phyloP scores from a whole-genome alignment of 345 rosid genomes.

The Eucalyptus regnans region DNA sequence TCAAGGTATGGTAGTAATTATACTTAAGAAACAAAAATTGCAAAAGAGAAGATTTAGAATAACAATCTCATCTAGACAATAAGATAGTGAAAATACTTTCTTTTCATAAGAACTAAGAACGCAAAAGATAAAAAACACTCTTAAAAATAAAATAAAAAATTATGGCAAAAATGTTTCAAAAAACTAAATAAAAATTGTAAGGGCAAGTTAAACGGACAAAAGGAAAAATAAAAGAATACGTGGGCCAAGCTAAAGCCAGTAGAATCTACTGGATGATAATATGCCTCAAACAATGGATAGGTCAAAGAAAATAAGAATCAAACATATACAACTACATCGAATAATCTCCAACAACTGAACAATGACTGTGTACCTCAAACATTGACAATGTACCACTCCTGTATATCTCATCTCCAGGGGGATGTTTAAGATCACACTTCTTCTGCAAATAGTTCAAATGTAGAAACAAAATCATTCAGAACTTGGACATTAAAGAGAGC shows the following conservation, averaged over 20 bases:
- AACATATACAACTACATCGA: not conserved
- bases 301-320: not conserved
- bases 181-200: not conserved
- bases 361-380: slow-evolving; percentile 67
- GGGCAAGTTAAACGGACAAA: not conserved
- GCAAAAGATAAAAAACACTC: not conserved
- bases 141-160: not conserved
- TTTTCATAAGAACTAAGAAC: not conserved
- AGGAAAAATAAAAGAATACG: not conserved
- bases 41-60: not conserved
- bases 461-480: not conserved
- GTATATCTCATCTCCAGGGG: slow-evolving; percentile 99
- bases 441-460: slow-evolving; percentile 27
- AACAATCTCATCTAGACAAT: not conserved
- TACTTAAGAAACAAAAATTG: not conserved
- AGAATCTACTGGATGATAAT: not conserved
- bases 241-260: not conserved
- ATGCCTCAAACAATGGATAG: not conserved
- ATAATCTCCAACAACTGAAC: not conserved
- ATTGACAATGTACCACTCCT: slow-evolving; percentile 94
- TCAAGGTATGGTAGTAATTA: not conserved
- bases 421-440: slow-evolving; percentile 97
- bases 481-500: not conserved
- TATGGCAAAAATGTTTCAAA: not conserved
- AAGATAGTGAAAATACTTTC: not conserved